Conservation (phyloP, 1,284 basidiomycete genomes). For the Rhodotorula sp. region DNA sequence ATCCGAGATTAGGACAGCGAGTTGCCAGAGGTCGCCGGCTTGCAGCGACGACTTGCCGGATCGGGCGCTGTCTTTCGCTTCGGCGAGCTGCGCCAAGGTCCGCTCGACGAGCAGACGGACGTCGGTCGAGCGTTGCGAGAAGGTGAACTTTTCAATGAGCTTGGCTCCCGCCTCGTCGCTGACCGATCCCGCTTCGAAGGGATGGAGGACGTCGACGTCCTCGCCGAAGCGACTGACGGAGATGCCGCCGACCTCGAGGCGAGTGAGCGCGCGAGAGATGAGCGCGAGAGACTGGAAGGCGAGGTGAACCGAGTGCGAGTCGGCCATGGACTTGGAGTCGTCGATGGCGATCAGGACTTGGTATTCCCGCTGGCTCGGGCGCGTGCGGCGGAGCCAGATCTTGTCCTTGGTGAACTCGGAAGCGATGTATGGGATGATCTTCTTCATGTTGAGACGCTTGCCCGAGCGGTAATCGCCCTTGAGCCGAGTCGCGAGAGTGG, state of each 20-base stretch:
- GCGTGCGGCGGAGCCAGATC: constrained; percentile 95
- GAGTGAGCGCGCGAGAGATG: constrained; percentile 84
- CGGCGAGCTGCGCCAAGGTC: constrained; percentile 73
- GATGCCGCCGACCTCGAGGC: constrained; percentile 92
- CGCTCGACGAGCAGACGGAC: constrained; percentile 82
- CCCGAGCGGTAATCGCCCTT: constrained; percentile 98
- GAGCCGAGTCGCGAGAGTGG: constrained; percentile 88
- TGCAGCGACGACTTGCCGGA: constrained; percentile 59
- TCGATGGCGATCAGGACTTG: constrained; percentile 94
- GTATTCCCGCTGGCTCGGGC: constrained; percentile 91
- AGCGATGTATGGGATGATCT: constrained; percentile 97
- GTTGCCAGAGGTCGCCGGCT: constrained; percentile 87
- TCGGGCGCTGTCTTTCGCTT: constrained; percentile 66
- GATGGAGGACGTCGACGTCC: constrained; percentile 81
- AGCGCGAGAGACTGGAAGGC: constrained; percentile 93
- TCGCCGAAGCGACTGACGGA: constrained; percentile 90
- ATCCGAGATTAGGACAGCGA: constrained; percentile 98
- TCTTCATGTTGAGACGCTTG: constrained; percentile 98
- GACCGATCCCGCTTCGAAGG: constrained; percentile 71
- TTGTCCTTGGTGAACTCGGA: constrained; percentile 99
- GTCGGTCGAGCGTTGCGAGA: constrained; percentile 88
- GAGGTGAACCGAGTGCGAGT: constrained; percentile 86
- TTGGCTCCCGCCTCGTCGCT: constrained; percentile 74
- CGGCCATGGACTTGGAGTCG: constrained; percentile 96
- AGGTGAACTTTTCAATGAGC: constrained; percentile 81